Percentiles rank a stretch among this genome's conserved stretches.
Conservation (phyloP, 2,329 filamentous ascomycete genomes). For the Arthrobotrys entomopaga region DNA sequence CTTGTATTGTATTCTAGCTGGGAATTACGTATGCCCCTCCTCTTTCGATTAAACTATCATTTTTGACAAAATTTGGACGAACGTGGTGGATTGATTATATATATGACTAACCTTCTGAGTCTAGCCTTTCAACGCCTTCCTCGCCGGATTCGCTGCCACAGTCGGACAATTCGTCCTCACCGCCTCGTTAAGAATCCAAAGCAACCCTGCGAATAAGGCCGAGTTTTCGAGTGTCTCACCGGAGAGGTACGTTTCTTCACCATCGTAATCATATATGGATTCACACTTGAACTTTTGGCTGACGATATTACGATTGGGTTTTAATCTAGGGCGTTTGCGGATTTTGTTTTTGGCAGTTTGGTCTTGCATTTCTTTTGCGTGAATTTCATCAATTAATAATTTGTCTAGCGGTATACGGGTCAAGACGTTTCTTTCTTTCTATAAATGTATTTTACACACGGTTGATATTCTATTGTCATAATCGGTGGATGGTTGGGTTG, state of each 20-base stretch:
- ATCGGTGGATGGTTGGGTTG: too few species aligned
- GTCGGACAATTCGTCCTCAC: conserved; percentile 98
- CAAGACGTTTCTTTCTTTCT: neutral
- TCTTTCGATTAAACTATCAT: neutral
- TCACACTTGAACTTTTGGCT: neutral
- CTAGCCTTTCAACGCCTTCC: conserved; percentile 98
- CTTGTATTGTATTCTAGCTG: conserved; percentile 86
- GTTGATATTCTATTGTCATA: too few species aligned
- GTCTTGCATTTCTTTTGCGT: conserved; percentile 99
- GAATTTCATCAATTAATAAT: conserved; percentile 98
- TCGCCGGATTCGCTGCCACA: conserved; percentile 91
- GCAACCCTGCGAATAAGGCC: conserved; percentile 79
- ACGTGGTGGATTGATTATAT: too few species aligned
- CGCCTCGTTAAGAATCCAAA: conserved; percentile 87
- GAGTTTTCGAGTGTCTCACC: conserved; percentile 81
- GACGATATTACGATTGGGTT: conserved; percentile 21
- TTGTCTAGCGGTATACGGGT: conserved; percentile 30
- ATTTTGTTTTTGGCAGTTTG: conserved; percentile 92
- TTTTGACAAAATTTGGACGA: neutral
- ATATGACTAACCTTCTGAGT: neutral
- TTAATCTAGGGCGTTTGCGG: conserved; percentile 82
- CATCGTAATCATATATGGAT: conserved; percentile 56
- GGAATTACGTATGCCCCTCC: conserved; percentile 82
- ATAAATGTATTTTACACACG: too few species aligned
- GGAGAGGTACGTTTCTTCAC: conserved; percentile 71